Evolutionary conservation across 306 rosid genomes (phyloP).

Genomic region (Glycine soja): DNA sequence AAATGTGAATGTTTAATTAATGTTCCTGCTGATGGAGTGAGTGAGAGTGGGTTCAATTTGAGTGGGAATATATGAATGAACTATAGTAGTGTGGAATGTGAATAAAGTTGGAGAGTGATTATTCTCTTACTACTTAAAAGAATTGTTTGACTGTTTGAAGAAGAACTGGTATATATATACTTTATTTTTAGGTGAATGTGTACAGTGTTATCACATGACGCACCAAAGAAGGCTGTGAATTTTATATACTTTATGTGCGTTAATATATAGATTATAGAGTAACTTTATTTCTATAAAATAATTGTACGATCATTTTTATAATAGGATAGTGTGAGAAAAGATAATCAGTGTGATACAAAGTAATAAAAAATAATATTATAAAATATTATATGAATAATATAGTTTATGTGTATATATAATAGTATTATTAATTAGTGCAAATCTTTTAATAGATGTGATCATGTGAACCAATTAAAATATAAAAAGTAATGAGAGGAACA

Average conservation of each 20-base stretch:
- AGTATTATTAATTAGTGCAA: neutral
- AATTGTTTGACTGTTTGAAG: neutral
- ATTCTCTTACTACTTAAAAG: neutral
- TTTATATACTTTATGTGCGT: neutral
- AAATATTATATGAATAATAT: too few relatives aligned
- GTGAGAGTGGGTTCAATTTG: neutral
- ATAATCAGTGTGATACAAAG: too few relatives aligned
- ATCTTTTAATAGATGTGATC: neutral
- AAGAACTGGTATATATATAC: neutral
- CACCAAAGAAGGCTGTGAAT: neutral
- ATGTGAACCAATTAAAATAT: neutral
- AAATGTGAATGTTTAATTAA: neutral
- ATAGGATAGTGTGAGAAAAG: too few relatives aligned
- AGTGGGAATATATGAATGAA: neutral
- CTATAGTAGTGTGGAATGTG: neutral
- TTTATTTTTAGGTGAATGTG: neutral
- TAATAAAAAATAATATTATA: too few relatives aligned
- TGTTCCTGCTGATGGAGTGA: neutral
- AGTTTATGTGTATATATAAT: too few relatives aligned
- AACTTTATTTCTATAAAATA: neutral
- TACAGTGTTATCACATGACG: neutral
- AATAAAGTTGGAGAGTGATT: neutral
- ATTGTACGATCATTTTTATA: too few relatives aligned
- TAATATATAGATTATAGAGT: too few relatives aligned
- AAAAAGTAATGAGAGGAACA: neutral